Evolutionary conservation across 225 moss, liverwort and hornwort genomes (phyloP).

Genomic region (Bryoerythrophyllum caledonicum): DNA sequence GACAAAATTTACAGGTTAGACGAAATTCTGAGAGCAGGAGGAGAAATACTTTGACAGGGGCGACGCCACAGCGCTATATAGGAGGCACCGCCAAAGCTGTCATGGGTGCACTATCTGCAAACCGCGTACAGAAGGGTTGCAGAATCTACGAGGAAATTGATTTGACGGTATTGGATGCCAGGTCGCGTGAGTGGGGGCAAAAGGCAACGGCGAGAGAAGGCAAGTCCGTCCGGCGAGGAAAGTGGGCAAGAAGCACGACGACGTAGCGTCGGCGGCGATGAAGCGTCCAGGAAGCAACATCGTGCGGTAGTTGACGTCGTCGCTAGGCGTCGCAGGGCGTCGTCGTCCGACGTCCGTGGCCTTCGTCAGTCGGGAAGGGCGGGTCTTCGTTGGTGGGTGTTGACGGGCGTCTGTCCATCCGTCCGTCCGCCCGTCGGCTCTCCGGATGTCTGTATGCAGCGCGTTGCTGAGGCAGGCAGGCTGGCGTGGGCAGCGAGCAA

Average conservation of each 20-base stretch:
- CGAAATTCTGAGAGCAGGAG: background rate
- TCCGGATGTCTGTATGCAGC: constrained; percentile 22
- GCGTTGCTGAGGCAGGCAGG: constrained; percentile 20
- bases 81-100: background rate
- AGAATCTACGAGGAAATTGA: no score
- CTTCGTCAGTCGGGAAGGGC: background rate
- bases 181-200: background rate
- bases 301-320: background rate
- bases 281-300: constrained; percentile 24
- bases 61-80: background rate
- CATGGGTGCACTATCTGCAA: background rate
- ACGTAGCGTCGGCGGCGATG: constrained; percentile 34
- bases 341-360: background rate
- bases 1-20: background rate
- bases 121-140: background rate
- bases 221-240: constrained; percentile 36
- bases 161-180: background rate
- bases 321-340: background rate
- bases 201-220: background rate
- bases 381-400: background rate
- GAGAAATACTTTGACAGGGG: background rate
- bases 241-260: constrained; percentile 35
- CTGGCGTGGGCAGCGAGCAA: constrained; percentile 41
- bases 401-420: no score
- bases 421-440: no score